A percentile compares a stretch with the other conserved stretches of the same genome.
phyloP scores from a whole-genome alignment of 371 early-diverging fungal genomes.

The Rhizopus stolonifer region DNA sequence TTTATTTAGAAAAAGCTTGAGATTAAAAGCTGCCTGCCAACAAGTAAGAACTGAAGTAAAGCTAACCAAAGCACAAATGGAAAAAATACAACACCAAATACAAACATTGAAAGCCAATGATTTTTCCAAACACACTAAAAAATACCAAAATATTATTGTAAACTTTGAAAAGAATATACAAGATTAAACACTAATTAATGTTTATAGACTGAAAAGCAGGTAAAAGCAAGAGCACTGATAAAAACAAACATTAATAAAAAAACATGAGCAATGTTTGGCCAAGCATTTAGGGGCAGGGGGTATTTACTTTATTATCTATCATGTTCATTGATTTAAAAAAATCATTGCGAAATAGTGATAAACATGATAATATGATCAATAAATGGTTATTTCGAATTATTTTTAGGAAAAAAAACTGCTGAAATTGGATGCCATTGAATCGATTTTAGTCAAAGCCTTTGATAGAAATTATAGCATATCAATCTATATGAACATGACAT shows the following conservation, averaged over 20 bases:
- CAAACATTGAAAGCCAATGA: neutral
- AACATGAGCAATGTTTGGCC: no score
- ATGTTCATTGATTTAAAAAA: no score
- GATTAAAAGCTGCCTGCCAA: conserved; percentile 15
- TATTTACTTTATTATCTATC: no score
- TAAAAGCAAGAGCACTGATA: neutral
- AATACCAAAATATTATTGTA: neutral
- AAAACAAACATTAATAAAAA: neutral
- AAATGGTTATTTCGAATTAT: no score
- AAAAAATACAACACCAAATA: neutral
- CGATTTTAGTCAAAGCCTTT: no score
- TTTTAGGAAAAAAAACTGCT: no score
- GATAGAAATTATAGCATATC: no score
- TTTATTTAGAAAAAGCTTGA: conserved; percentile 16
- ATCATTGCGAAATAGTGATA: no score
- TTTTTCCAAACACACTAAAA: neutral
- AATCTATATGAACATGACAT: neutral
- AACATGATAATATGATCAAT: no score
- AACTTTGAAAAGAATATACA: neutral
- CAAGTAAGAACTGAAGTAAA: conserved; percentile 17
- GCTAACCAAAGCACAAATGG: neutral
- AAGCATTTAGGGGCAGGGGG: no score
- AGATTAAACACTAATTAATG: neutral
- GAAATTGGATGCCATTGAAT: no score
- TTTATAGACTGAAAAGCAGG: neutral